Percentiles rank a stretch among this genome's conserved stretches.
phyloP scores from a whole-genome alignment of 495 filamentous ascomycete species.

The Penicillium ucsense region DNA sequence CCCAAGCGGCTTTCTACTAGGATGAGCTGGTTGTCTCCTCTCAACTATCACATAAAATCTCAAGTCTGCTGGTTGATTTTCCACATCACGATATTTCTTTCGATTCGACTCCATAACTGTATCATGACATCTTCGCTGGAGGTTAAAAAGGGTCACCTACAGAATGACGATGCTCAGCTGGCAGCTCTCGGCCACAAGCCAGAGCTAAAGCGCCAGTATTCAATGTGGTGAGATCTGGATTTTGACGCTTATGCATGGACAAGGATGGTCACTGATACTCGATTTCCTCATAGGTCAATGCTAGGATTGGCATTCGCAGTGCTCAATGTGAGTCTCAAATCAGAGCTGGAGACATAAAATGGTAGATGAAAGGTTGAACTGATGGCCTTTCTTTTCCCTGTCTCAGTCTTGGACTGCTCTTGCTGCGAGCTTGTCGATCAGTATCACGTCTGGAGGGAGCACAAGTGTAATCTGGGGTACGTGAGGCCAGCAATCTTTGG shows the following conservation, averaged over 20 bases:
- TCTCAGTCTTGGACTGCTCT: slow-evolving; percentile 35
- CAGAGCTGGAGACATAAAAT: too few relatives aligned
- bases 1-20: too few relatives aligned
- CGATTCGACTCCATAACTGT: too few relatives aligned
- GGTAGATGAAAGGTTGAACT: not conserved
- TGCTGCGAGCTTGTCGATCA: slow-evolving; percentile 35
- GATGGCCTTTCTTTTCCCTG: not conserved
- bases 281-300: slow-evolving; percentile 21
- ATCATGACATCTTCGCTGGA: not conserved
- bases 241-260: not conserved
- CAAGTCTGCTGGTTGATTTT: too few relatives aligned
- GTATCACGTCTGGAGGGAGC: slow-evolving; percentile 34
- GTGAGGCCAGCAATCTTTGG: not conserved
- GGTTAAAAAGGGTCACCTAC: slow-evolving; percentile 10
- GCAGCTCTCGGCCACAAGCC: slow-evolving; percentile 50
- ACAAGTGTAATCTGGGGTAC: slow-evolving; percentile 37
- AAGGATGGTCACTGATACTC: not conserved
- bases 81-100: too few relatives aligned
- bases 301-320: slow-evolving; percentile 39
- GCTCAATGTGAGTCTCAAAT: slow-evolving; percentile 22
- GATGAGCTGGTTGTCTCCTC: too few relatives aligned
- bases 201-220: slow-evolving; percentile 47
- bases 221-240: slow-evolving; percentile 20
- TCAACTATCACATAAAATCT: too few relatives aligned
- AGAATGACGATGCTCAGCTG: slow-evolving; percentile 38